phyloP scores from a whole-genome alignment of 495 filamentous ascomycete species.

The Cudoniella acicularis region DNA sequence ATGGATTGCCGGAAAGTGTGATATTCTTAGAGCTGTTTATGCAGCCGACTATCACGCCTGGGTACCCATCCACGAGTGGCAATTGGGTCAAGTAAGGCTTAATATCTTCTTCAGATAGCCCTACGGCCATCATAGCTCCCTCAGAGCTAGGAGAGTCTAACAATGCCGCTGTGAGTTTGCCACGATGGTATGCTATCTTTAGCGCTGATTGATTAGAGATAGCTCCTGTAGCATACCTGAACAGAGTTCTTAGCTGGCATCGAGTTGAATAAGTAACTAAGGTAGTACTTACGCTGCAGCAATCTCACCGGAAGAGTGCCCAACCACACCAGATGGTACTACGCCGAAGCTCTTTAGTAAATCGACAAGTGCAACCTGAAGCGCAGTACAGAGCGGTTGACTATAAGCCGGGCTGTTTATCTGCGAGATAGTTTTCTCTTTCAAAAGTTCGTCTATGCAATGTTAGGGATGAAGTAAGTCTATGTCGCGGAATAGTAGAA shows the following conservation, averaged over 20 bases:
- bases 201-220: conserved; percentile 51
- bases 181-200: conserved; percentile 45
- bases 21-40: conserved; percentile 55
- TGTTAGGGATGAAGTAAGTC: conserved; percentile 8
- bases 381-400: conserved; percentile 47
- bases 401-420: conserved; percentile 31
- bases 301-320: conserved; percentile 65
- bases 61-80: neutral
- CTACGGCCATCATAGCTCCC: conserved; percentile 49
- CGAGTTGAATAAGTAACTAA: neutral
- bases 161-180: neutral
- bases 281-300: conserved; percentile 42
- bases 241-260: neutral
- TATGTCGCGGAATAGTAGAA: neutral
- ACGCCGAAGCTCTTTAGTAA: conserved; percentile 52
- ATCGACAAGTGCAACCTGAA: conserved; percentile 51
- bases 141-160: neutral
- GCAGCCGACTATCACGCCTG: conserved; percentile 33
- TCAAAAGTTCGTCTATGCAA: neutral
- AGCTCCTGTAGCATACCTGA: conserved; percentile 38
- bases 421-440: neutral
- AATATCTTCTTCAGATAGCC: conserved; percentile 38
- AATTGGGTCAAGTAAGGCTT: conserved; percentile 29
- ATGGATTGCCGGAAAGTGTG: conserved; percentile 52
- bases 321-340: conserved; percentile 47